Evolutionary conservation across 257 asterid species (phyloP), one percentile per base, ranked within the genome.

Genomic region (Scutellaria baicalensis): DNA sequence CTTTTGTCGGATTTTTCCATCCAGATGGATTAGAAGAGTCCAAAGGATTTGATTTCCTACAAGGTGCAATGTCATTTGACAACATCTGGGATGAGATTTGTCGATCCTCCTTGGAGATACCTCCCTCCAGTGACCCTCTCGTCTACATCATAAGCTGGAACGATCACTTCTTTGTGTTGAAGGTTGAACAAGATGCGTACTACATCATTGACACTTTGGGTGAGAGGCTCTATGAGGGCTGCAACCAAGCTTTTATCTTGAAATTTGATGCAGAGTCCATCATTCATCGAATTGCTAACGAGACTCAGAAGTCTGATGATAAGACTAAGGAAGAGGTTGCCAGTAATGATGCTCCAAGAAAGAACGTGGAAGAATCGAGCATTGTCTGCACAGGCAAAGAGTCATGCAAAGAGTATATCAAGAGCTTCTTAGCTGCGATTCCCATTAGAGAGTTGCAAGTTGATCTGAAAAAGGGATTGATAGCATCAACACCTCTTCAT

Each of bases 81-180:
- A 81, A 70, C 82, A 87, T 91, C 27, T 91, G 97, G 97, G 96
- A 88, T 1, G 96, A 88, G 77, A 86, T 90, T 13, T 59, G 84
- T 42, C 73, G 17, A 58, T 69, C 78, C 20, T 67, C 56, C 9
- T 45, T 76, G 1, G 79, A 73, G 36, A 44, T 49, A 55, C 54
- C 69, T 6, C 58, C 70, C 38, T 18, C 55, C 9, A 33, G 62
- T 39, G 79, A 66, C 59, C 80, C 82, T 14, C 21, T 70, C 38
- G 57, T 88, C 73, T 91, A 86, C 70, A 81, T 91, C 56, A 84
- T 91, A 39, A 89, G 97, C 74, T 91, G 97, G 97, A 91, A 91
- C 36, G 96, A 91, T 68, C 97, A 91, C 58, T 91, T 91, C 48
- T 91, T 91, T 74, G 47, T 91, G 47, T 82, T 91, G 36, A 88